These are phyloP conservation scores for Chrysanthemum seticuspe DNA, from an alignment of 129 eudicot genomes.

Conservation along the genomic window DNA sequence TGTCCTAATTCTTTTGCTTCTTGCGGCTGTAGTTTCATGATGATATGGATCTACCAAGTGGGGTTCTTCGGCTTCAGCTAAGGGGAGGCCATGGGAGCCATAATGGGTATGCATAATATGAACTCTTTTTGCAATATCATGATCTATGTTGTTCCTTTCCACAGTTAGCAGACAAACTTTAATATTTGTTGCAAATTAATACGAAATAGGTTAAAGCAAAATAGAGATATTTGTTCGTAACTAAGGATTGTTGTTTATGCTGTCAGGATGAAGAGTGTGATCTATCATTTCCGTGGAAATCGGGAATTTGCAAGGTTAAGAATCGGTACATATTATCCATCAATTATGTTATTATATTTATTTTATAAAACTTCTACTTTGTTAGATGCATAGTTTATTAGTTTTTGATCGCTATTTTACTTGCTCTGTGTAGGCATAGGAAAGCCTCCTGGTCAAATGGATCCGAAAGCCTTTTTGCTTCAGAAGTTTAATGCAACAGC, in stretches of 20 bases:
- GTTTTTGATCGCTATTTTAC: background rate
- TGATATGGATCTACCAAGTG: constrained; percentile 88
- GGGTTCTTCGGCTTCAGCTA: constrained; percentile 77
- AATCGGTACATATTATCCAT: constrained; percentile 53
- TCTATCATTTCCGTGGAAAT: constrained; percentile 73
- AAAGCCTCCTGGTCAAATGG: constrained; percentile 95
- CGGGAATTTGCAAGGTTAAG: constrained; percentile 74
- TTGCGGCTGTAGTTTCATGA: constrained; percentile 61
- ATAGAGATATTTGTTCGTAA: too few relatives aligned
- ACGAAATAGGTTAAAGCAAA: background rate
- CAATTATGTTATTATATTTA: background rate
- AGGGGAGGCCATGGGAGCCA: constrained; percentile 82
- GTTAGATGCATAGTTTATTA: background rate
- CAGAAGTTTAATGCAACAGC: constrained; percentile 86
- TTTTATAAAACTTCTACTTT: background rate
- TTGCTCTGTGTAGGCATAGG: constrained; percentile 60
- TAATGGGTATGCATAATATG: constrained; percentile 56
- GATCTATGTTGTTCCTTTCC: background rate
- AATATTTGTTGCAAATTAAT: background rate
- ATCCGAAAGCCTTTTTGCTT: constrained; percentile 96
- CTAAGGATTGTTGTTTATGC: too few relatives aligned
- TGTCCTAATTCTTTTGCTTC: constrained; percentile 6
- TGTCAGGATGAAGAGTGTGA: constrained; percentile 77
- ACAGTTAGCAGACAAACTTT: background rate
- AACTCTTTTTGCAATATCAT: background rate